Conservation (phyloP, 768 basidiomycete genomes). For the Cubamyces sp. region DNA sequence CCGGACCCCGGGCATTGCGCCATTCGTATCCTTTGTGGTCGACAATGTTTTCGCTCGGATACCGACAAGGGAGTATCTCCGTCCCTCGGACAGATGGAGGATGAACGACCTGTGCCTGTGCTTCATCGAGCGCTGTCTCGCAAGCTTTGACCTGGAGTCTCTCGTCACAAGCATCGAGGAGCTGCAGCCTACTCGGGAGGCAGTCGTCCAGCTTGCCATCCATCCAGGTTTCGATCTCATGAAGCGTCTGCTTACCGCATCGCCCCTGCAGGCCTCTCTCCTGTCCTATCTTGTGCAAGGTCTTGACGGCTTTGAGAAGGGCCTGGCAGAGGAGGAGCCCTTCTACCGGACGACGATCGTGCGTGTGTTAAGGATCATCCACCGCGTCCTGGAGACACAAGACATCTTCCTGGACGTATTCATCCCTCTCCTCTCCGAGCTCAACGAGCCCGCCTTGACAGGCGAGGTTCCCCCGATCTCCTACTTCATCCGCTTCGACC, state of each 20-base stretch:
- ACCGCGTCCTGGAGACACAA: constrained; percentile 83
- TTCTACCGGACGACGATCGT: constrained; percentile 76
- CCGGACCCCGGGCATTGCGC: constrained; percentile 76
- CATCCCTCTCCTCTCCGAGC: constrained; percentile 73
- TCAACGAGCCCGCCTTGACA: constrained; percentile 56
- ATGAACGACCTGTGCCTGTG: constrained; percentile 84
- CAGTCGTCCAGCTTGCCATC: constrained; percentile 56
- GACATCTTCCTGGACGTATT: constrained; percentile 89
- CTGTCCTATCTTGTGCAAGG: constrained; percentile 84
- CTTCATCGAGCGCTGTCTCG: constrained; percentile 84
- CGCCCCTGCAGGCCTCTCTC: constrained; percentile 71
- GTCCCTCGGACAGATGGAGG: constrained; percentile 80
- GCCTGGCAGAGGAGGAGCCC: constrained; percentile 67
- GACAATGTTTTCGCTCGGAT: constrained; percentile 88
- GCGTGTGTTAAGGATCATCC: constrained; percentile 80
- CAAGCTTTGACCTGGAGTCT: constrained; percentile 78
- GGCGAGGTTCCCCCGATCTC: constrained; percentile 65
- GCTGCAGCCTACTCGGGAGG: constrained; percentile 52
- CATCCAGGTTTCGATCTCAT: constrained; percentile 92
- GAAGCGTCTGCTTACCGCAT: constrained; percentile 73
- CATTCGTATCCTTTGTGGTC: constrained; percentile 84
- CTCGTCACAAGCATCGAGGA: constrained; percentile 64
- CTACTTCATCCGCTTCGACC: constrained; percentile 74
- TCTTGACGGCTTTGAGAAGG: constrained; percentile 73
- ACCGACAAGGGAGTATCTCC: constrained; percentile 71